These are phyloP conservation scores for Allomyces javanicus DNA, from an alignment of 192 early-diverging fungal species.

Conservation along the genomic window DNA sequence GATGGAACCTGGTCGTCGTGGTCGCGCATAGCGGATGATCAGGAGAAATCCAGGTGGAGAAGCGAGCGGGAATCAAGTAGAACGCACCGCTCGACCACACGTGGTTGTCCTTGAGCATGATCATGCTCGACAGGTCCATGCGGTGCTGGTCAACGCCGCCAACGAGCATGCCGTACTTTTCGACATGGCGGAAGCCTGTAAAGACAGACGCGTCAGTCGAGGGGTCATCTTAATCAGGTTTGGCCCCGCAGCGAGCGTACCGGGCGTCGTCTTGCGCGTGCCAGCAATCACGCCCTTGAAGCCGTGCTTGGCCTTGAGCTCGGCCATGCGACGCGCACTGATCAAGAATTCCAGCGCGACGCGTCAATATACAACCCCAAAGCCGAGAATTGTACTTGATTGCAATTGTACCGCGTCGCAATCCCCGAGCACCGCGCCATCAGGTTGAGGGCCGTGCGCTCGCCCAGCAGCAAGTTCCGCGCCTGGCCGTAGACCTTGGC, in stretches of 20 bases:
- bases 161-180: constrained; percentile 94
- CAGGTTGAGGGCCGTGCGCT: constrained; percentile 86
- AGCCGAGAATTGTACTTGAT: neutral
- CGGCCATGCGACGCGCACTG: constrained; percentile 30
- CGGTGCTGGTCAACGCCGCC: constrained; percentile 95
- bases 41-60: neutral
- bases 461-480: constrained; percentile 70
- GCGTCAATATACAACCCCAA: neutral
- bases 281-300: constrained; percentile 81
- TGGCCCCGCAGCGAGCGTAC: constrained; percentile 9
- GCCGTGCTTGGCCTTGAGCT: constrained; percentile 42
- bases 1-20: constrained; percentile 47
- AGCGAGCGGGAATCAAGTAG: no score
- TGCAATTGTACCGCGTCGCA: constrained; percentile 43
- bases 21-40: neutral
- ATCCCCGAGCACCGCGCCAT: constrained; percentile 85
- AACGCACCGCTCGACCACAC: constrained; percentile 43
- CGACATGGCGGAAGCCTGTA: constrained; percentile 79
- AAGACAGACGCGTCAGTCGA: neutral
- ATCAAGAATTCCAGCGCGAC: constrained; percentile 3
- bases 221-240: neutral
- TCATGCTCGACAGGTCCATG: constrained; percentile 88
- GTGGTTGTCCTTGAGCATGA: constrained; percentile 99
- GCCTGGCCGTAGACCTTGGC: constrained; percentile 69
- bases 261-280: constrained; percentile 93